These are phyloP conservation scores for Besnoitia besnoiti DNA, from an alignment of 169 alveolate genomes.

Conservation along the genomic window DNA sequence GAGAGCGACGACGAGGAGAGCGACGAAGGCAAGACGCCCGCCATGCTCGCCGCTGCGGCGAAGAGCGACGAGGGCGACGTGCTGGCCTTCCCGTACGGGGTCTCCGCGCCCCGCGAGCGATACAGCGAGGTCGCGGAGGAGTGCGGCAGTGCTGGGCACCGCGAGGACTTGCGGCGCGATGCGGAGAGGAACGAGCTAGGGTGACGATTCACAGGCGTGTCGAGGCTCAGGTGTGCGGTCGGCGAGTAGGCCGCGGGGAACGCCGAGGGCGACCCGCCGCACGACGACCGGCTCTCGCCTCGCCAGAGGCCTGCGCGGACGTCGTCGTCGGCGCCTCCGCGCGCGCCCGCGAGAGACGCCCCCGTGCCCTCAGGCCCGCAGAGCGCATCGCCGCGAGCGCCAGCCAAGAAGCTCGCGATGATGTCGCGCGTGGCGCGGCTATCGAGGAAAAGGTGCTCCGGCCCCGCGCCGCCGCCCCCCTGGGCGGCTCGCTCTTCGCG, in stretches of 20 bases:
- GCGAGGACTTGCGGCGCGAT: background rate
- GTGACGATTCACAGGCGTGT: background rate
- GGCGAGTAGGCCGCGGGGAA: background rate
- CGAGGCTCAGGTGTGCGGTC: background rate
- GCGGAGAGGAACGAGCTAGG: too few relatives aligned
- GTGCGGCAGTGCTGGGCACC: background rate
- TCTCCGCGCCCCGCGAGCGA: background rate
- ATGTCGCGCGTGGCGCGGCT: background rate
- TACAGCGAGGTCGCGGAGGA: background rate
- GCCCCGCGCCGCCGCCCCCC: background rate
- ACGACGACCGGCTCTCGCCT: too few relatives aligned
- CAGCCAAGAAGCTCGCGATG: background rate
- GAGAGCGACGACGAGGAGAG: too few relatives aligned
- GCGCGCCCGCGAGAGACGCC: background rate
- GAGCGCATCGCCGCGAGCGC: background rate
- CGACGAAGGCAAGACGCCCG: background rate
- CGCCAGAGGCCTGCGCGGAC: background rate
- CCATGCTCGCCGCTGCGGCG: constrained; percentile 1
- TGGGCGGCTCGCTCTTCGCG: too few relatives aligned
- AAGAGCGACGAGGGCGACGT: background rate
- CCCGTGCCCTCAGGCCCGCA: background rate
- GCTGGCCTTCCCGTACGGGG: background rate
- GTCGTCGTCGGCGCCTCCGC: background rate
- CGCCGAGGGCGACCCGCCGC: too few relatives aligned
- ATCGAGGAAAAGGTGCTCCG: background rate